These are phyloP conservation scores for Aechmea fasciata DNA, from an alignment of 176 grass and related monocot species.

Conservation along the genomic window DNA sequence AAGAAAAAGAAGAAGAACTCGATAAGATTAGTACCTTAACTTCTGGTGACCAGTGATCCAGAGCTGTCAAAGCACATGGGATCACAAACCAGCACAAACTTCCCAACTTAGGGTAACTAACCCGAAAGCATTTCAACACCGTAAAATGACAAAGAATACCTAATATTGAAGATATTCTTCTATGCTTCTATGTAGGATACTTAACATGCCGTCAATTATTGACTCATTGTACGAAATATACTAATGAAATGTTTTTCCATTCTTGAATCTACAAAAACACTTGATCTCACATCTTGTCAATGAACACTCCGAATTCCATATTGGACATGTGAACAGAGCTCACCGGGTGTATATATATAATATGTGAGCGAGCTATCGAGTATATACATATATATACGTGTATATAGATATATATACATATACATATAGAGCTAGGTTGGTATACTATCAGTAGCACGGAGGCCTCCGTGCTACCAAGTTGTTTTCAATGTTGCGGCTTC, in stretches of 20 bases:
- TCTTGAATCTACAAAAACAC: too few relatives aligned
- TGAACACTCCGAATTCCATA: too few relatives aligned
- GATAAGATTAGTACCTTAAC: slow-evolving; percentile 43
- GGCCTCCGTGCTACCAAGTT: too few relatives aligned
- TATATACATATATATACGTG: background rate
- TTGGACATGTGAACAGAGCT: too few relatives aligned
- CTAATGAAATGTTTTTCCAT: too few relatives aligned
- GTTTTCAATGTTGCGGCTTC: too few relatives aligned
- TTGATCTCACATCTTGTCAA: too few relatives aligned
- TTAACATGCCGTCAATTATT: too few relatives aligned
- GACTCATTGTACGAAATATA: too few relatives aligned
- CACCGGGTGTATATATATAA: too few relatives aligned
- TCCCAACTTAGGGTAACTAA: slow-evolving; percentile 56
- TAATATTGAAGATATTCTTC: background rate
- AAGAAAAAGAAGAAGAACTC: background rate
- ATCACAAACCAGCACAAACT: slow-evolving; percentile 61
- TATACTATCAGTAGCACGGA: too few relatives aligned
- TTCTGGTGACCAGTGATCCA: slow-evolving; percentile 93
- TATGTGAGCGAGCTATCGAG: too few relatives aligned
- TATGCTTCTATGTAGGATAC: background rate
- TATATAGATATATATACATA: background rate
- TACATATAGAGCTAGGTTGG: background rate
- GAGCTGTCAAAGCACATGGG: slow-evolving; percentile 65
- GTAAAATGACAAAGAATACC: slow-evolving; percentile 9
- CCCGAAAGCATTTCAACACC: slow-evolving; percentile 27